A percentile compares a stretch with the other conserved stretches of the same genome.
phyloP scores from a whole-genome alignment of 2,329 filamentous ascomycete species.

The Botrytis fragariae region DNA sequence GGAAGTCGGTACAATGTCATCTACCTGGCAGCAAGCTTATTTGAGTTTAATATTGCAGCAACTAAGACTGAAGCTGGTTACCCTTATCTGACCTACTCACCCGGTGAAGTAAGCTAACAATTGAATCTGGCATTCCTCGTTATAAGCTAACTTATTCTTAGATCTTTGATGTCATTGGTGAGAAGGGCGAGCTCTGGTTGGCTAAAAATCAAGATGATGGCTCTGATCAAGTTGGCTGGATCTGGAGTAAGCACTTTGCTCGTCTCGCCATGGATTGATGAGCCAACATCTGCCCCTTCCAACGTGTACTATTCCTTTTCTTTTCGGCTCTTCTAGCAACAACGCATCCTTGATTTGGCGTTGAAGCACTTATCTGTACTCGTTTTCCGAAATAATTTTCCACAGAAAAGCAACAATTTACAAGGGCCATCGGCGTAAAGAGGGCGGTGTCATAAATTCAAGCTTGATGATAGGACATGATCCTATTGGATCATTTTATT shows the following conservation, averaged over 20 bases:
- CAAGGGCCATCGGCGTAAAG: slow-evolving; percentile 5
- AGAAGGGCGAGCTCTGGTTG: slow-evolving; percentile 97
- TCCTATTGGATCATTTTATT: background rate
- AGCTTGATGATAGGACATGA: background rate
- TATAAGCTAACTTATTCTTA: slow-evolving; percentile 36
- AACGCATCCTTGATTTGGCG: slow-evolving; percentile 3
- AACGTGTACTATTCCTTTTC: background rate
- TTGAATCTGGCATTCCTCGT: background rate
- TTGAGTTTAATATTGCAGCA: slow-evolving; percentile 95
- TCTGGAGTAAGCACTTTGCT: slow-evolving; percentile 98
- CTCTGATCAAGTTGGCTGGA: slow-evolving; percentile 81
- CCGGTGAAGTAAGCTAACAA: slow-evolving; percentile 69
- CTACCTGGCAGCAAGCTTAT: slow-evolving; percentile 89
- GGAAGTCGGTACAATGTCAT: slow-evolving; percentile 67
- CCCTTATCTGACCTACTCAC: slow-evolving; percentile 91
- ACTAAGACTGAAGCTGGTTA: slow-evolving; percentile 91
- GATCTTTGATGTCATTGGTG: slow-evolving; percentile 89
- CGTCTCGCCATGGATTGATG: slow-evolving; percentile 46
- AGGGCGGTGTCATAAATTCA: background rate
- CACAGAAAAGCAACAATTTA: slow-evolving; percentile 7
- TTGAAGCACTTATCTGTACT: background rate
- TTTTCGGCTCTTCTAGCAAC: background rate
- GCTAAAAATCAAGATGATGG: slow-evolving; percentile 95
- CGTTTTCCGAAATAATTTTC: background rate
- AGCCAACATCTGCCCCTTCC: slow-evolving; percentile 9